Conservation (phyloP, 495 filamentous ascomycete genomes). For the Penicillium paxilli region DNA sequence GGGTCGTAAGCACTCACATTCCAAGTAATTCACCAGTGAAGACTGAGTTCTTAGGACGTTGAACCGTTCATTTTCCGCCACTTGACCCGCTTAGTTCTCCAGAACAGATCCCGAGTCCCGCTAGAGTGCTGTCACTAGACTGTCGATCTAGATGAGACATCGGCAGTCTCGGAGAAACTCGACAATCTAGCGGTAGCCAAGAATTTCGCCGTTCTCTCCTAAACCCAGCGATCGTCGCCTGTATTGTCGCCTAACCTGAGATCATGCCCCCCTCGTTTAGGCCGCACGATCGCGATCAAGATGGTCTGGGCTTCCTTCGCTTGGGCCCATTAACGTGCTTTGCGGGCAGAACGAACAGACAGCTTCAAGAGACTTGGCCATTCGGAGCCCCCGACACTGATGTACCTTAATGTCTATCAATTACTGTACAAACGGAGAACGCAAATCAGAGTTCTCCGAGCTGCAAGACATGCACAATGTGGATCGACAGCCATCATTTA, state of each 20-base stretch:
- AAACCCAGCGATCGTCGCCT: background rate
- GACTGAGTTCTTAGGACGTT: background rate
- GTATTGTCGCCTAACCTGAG: background rate
- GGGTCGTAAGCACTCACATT: background rate
- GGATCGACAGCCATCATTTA: slow-evolving; percentile 4
- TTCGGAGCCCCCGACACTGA: background rate
- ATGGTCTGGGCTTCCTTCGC: background rate
- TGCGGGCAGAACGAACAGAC: background rate
- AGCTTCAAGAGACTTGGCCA: background rate
- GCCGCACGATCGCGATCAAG: too few species aligned
- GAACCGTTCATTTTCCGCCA: background rate
- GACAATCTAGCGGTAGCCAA: background rate
- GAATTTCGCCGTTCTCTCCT: background rate
- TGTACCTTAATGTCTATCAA: too few species aligned
- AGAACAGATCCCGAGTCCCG: slow-evolving; percentile 3
- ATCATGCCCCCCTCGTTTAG: too few species aligned
- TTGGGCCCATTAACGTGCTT: background rate
- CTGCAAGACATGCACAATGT: slow-evolving; percentile 21
- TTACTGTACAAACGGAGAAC: slow-evolving; percentile 22
- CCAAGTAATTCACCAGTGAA: background rate
- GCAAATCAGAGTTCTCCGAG: slow-evolving; percentile 11
- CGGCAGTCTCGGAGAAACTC: slow-evolving; percentile 4
- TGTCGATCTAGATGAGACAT: slow-evolving; percentile 3
- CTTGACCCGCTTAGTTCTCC: background rate
- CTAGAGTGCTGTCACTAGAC: slow-evolving; percentile 3